phyloP scores from a whole-genome alignment of 106 monocot genomes.

The Vanilla planifolia region DNA sequence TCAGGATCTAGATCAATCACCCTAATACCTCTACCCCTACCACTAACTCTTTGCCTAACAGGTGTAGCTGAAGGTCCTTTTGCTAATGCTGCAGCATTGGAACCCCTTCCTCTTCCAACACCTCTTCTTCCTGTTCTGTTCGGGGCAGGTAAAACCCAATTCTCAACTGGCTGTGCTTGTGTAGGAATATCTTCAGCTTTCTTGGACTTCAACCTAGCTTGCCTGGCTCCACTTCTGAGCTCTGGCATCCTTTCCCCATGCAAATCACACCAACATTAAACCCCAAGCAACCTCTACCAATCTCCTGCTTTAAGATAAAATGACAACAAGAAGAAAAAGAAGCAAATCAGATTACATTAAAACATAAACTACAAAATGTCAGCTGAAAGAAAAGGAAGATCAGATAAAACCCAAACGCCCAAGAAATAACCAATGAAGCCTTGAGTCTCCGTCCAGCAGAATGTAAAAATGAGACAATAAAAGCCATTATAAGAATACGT shows the following conservation, averaged over 20 bases:
- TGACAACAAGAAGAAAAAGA: background rate
- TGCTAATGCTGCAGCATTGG: constrained; percentile 46
- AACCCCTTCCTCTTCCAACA: constrained; percentile 71
- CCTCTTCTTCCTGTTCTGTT: constrained; percentile 57
- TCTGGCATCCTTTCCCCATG: constrained; percentile 99
- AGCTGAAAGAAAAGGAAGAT: background rate
- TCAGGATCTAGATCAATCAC: constrained; percentile 79
- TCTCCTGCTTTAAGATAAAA: constrained; percentile 20
- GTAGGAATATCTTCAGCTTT: constrained; percentile 59
- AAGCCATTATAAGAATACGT: no score
- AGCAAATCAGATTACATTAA: constrained; percentile 3
- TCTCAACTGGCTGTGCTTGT: constrained; percentile 30
- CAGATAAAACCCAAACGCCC: constrained; percentile 1
- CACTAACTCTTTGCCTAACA: constrained; percentile 39
- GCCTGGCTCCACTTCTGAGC: constrained; percentile 92
- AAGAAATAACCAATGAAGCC: constrained; percentile 1
- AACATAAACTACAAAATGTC: background rate
- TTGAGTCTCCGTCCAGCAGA: background rate
- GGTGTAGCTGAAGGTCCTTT: constrained; percentile 41
- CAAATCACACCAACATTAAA: constrained; percentile 45
- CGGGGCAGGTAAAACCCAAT: constrained; percentile 29
- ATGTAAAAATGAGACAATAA: background rate
- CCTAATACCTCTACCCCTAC: constrained; percentile 62
- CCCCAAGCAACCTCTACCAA: constrained; percentile 21
- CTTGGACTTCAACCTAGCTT: constrained; percentile 80